These are phyloP conservation scores for Candida khao-thaluensis DNA, from an alignment of 805 yeast genomes.

Conservation along the genomic window DNA sequence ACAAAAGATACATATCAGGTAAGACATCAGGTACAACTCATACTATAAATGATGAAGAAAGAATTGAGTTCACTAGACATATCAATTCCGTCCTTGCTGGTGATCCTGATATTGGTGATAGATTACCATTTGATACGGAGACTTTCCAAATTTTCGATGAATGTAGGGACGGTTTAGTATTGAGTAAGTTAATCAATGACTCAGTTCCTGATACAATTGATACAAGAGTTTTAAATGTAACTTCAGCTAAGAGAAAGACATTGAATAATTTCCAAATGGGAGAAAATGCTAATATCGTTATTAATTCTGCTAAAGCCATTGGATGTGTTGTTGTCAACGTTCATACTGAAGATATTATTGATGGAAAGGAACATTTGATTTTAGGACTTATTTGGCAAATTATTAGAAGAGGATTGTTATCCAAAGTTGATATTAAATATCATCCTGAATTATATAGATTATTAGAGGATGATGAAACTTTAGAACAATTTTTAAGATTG, in stretches of 20 bases:
- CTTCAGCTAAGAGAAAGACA: conserved; percentile 68
- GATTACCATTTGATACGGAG: conserved; percentile 90
- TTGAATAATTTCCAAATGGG: conserved; percentile 93
- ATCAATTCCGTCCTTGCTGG: conserved; percentile 90
- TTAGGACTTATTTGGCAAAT: conserved; percentile 96
- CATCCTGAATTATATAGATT: conserved; percentile 96
- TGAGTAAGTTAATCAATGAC: conserved; percentile 92
- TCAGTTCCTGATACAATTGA: conserved; percentile 98
- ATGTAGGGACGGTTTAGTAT: conserved; percentile 89
- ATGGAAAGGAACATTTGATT: conserved; percentile 89
- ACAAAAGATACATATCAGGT: conserved; percentile 78
- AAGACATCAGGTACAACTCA: conserved; percentile 91
- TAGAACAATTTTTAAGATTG: conserved; percentile 92
- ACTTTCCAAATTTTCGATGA: conserved; percentile 96
- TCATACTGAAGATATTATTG: conserved; percentile 92
- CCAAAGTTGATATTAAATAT: conserved; percentile 91
- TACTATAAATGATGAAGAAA: conserved; percentile 95
- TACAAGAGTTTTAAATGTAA: conserved; percentile 91
- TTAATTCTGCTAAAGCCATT: conserved; percentile 97
- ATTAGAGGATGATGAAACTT: conserved; percentile 93
- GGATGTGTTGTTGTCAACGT: conserved; percentile 97
- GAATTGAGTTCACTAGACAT: conserved; percentile 93
- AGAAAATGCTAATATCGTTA: conserved; percentile 96
- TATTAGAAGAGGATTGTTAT: conserved; percentile 90
- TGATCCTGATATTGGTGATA: conserved; percentile 76